Conservation (phyloP, 163 green algal species). For the Trebouxiophyceae sp. region DNA sequence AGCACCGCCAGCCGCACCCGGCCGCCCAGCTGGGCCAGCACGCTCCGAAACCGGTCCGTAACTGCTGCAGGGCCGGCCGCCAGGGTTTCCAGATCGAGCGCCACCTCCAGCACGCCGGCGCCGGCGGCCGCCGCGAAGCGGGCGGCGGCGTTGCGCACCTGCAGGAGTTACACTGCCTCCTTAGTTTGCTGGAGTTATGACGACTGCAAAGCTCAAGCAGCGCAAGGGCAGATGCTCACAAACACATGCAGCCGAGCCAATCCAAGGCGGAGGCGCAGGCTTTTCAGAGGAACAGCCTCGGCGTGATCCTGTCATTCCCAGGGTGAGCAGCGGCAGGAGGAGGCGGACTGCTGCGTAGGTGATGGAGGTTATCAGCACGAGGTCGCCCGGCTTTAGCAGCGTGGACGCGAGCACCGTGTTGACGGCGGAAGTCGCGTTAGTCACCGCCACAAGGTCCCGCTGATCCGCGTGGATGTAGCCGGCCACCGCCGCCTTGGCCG, state of each 20-base stretch:
- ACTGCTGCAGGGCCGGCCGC: background rate
- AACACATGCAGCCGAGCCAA: no score
- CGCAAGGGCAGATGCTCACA: no score
- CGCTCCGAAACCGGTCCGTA: background rate
- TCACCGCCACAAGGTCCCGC: conserved; percentile 40
- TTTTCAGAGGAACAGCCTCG: no score
- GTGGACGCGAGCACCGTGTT: conserved; percentile 33
- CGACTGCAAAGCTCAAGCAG: no score
- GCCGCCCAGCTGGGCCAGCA: background rate
- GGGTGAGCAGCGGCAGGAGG: no score
- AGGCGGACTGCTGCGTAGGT: conserved; percentile 53
- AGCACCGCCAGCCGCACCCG: conserved; percentile 39
- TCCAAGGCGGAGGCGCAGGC: no score
- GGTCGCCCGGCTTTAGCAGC: conserved; percentile 20
- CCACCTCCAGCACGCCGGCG: conserved; percentile 41
- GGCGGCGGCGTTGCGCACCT: conserved; percentile 13
- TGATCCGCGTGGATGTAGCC: conserved; percentile 28
- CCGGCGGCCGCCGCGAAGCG: conserved; percentile 18
- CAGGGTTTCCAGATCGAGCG: conserved; percentile 15
- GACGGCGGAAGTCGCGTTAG: conserved; percentile 51
- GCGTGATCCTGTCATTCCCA: no score
- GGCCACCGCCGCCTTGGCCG: conserved; percentile 12
- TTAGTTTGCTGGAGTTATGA: no score
- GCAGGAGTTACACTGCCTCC: background rate
- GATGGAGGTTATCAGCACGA: conserved; percentile 36